A percentile compares a stretch with the other conserved stretches of the same genome.
These are phyloP conservation scores for Geosiphon pyriformis DNA, from an alignment of 192 early-diverging fungal species.

Conservation along the genomic window DNA sequence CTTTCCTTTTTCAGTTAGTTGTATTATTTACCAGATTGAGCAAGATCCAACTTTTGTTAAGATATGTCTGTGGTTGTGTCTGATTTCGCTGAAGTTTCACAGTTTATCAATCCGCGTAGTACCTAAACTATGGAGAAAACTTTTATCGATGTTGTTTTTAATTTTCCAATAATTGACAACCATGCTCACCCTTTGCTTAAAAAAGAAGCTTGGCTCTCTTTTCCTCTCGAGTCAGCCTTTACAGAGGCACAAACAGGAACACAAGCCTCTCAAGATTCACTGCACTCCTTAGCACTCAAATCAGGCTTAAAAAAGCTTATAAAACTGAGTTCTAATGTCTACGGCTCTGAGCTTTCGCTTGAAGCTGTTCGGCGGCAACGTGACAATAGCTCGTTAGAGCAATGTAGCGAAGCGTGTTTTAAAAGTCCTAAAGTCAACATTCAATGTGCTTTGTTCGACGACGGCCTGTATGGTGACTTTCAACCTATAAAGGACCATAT, in stretches of 20 bases:
- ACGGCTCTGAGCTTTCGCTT: not conserved
- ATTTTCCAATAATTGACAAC: constrained; percentile 17
- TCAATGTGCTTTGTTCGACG: constrained; percentile 16
- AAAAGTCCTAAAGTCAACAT: not conserved
- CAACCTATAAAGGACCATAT: constrained; percentile 4
- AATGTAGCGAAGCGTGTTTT: constrained; percentile 13
- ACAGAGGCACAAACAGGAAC: constrained; percentile 1
- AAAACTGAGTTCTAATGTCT: not conserved
- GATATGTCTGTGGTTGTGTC: no score
- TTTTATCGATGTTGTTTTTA: not conserved
- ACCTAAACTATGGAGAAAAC: no score
- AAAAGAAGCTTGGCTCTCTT: not conserved
- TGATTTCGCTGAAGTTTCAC: no score
- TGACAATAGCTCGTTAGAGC: not conserved
- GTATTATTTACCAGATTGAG: no score
- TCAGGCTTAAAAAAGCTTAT: not conserved
- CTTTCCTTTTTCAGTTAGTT: no score
- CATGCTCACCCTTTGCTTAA: constrained; percentile 8
- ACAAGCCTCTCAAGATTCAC: not conserved
- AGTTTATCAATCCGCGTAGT: no score
- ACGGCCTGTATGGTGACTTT: constrained; percentile 8
- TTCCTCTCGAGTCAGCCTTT: constrained; percentile 1
- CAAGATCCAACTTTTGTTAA: no score
- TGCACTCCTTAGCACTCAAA: constrained; percentile 1
- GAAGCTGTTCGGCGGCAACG: not conserved